Conservation (phyloP, 2,329 filamentous ascomycete species). For the Lachnellula cervina region DNA sequence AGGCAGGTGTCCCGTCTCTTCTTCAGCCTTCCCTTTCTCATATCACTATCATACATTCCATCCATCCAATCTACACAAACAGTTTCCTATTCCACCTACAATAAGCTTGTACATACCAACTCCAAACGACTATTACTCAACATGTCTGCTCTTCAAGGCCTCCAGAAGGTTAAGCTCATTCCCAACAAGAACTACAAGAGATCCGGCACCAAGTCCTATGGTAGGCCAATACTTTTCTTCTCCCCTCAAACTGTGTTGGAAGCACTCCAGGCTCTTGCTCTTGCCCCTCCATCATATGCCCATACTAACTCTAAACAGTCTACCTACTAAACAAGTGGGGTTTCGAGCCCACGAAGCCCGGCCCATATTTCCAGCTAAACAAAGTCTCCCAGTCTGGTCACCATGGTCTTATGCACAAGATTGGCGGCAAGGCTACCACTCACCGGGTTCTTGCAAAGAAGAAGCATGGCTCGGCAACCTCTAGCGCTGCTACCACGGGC, state of each 20-base stretch:
- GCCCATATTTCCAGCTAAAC: slow-evolving; percentile 53
- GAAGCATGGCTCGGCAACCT: slow-evolving; percentile 28
- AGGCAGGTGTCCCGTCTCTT: background rate
- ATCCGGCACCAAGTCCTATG: slow-evolving; percentile 59
- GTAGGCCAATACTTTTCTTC: too few species aligned
- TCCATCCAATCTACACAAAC: background rate
- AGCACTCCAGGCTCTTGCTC: too few species aligned
- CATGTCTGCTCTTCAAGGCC: slow-evolving; percentile 28
- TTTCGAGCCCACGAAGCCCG: slow-evolving; percentile 57
- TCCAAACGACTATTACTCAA: slow-evolving; percentile 3
- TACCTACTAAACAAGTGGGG: slow-evolving; percentile 56
- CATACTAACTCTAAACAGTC: slow-evolving; percentile 23
- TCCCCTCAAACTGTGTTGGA: too few species aligned
- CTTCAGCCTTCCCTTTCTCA: background rate
- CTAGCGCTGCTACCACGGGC: slow-evolving; percentile 29
- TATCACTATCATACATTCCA: background rate
- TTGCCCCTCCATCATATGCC: too few species aligned
- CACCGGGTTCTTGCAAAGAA: slow-evolving; percentile 46
- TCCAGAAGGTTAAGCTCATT: slow-evolving; percentile 44
- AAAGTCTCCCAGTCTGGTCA: slow-evolving; percentile 33
- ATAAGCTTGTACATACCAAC: background rate
- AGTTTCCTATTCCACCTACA: background rate
- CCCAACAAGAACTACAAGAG: slow-evolving; percentile 56
- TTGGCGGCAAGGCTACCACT: slow-evolving; percentile 44
- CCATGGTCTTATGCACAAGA: slow-evolving; percentile 42